phyloP scores from a whole-genome alignment of 768 basidiomycete species.

The Termitomyces sp. region DNA sequence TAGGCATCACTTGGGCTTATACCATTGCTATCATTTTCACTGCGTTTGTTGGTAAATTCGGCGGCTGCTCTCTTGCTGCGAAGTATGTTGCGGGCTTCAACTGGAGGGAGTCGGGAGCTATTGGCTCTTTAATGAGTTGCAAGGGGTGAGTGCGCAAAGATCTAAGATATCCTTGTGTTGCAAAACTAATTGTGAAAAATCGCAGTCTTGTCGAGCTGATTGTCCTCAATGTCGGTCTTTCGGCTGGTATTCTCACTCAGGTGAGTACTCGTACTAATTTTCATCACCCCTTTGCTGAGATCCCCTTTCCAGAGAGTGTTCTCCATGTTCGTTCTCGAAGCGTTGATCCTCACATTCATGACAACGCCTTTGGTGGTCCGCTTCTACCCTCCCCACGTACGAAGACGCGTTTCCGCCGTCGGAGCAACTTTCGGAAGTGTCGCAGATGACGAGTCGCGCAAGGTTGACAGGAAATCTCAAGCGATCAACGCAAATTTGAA shows the following conservation, averaged over 20 bases:
- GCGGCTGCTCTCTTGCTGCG: constrained; percentile 75
- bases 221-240: constrained; percentile 90
- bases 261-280: constrained; percentile 22
- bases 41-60: constrained; percentile 88
- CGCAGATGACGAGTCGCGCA: constrained; percentile 29
- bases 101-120: constrained; percentile 77
- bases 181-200: too few species aligned
- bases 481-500: constrained; percentile 1
- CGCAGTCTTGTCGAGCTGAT: constrained; percentile 85
- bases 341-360: constrained; percentile 78
- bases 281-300: not conserved
- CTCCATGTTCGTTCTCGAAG: constrained; percentile 93
- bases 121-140: constrained; percentile 93
- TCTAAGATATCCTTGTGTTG: too few species aligned
- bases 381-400: constrained; percentile 63
- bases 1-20: constrained; percentile 87
- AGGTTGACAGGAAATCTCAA: constrained; percentile 5
- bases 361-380: constrained; percentile 72
- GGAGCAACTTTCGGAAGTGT: constrained; percentile 48
- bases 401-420: constrained; percentile 42
- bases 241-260: constrained; percentile 69
- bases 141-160: constrained; percentile 60
- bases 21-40: constrained; percentile 73
- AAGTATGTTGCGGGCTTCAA: constrained; percentile 63
- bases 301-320: constrained; percentile 56